Percentiles rank a stretch among this genome's conserved stretches.
These are phyloP conservation scores for Amylocarpus encephaloides DNA, from an alignment of 2,329 filamentous ascomycete species.

Conservation along the genomic window DNA sequence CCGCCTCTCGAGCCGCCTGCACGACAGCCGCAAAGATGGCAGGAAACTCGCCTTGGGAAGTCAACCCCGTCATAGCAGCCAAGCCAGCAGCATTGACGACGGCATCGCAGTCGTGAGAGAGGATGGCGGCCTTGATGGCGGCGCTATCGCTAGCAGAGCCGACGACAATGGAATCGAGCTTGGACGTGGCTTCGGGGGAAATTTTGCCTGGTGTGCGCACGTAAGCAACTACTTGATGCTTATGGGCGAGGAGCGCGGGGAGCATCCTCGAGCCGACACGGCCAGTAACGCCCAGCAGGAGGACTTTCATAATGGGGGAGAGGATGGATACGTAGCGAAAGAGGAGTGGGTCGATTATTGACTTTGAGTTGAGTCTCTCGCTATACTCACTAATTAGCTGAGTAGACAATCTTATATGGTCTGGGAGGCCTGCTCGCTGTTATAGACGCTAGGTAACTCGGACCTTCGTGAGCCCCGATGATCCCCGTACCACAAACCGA, in stretches of 20 bases:
- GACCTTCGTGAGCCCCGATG: neutral
- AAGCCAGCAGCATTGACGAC: slow-evolving; percentile 36
- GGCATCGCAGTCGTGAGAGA: slow-evolving; percentile 34
- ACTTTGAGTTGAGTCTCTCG: neutral
- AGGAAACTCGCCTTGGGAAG: slow-evolving; percentile 34
- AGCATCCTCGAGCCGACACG: slow-evolving; percentile 35
- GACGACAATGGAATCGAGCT: slow-evolving; percentile 31
- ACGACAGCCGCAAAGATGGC: slow-evolving; percentile 34
- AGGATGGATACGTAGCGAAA: slow-evolving; percentile 1
- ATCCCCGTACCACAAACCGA: neutral
- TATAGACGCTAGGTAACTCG: slow-evolving; percentile 7
- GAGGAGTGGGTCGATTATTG: neutral
- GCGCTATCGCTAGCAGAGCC: slow-evolving; percentile 35
- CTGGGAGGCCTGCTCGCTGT: neutral
- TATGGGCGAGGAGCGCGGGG: slow-evolving; percentile 30
- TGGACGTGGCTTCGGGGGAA: slow-evolving; percentile 28
- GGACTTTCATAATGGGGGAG: slow-evolving; percentile 33
- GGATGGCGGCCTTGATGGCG: slow-evolving; percentile 33
- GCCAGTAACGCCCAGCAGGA: slow-evolving; percentile 36
- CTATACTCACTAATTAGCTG: neutral
- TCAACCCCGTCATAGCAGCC: slow-evolving; percentile 26
- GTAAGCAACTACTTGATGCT: slow-evolving; percentile 34
- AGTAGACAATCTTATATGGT: slow-evolving; percentile 1
- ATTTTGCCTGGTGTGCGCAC: slow-evolving; percentile 36
- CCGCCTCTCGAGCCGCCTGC: slow-evolving; percentile 31